Evolutionary conservation across 2,329 filamentous ascomycete species (phyloP), one percentile per base, ranked within the genome.

Genomic region (Exophiala alcalophila): DNA sequence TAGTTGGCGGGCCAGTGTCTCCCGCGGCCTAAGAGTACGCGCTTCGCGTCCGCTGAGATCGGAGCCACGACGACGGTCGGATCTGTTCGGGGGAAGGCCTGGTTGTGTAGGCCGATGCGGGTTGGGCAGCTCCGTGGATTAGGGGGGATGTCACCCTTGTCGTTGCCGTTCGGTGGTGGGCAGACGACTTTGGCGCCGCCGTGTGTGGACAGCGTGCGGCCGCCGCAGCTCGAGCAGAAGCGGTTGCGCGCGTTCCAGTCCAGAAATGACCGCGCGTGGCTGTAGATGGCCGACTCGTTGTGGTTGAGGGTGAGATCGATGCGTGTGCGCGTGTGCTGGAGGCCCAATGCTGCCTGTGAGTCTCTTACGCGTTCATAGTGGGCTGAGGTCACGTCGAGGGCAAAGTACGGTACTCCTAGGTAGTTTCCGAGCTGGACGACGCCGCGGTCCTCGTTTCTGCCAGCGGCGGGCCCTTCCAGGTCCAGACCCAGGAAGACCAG

Each of bases 11-110:
- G 91, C 76, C 83, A 98, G 40, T 86, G 78, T 65, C 84, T 85
- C 58, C 86, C 80, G 10, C 92, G 81, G 25, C 92, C 92, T 0
- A 98, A 81, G 8, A 97, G 78, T 26, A 94, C 69, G 48, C 80
- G 79, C 52, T 81, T 76, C 31, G 84, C 84, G 54, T 94, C 86
- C 29, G 81, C 73, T 35, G 85, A 92, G 18, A 96, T 77, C 7
- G 96, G 82, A 1, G 90, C 90, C 69, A 92, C 89, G 66, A 98
- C 97, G 62, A 97, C 89, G n/a, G 88, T 94, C 1, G 90, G 89
- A 58, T 95, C 90, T 1, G 90, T 95, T 36, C 90, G 80, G 3
- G 91, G 91, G 71, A 95, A 96, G 60, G 77, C 83, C 39, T 96
- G 74, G 66, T 98, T 98, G 26, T 88, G 94, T 33, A 97, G 70